Percentiles rank a stretch among this genome's conserved stretches.
Evolutionary conservation across 495 filamentous ascomycete species (phyloP).

Genomic region (Hamigera avellanea): DNA sequence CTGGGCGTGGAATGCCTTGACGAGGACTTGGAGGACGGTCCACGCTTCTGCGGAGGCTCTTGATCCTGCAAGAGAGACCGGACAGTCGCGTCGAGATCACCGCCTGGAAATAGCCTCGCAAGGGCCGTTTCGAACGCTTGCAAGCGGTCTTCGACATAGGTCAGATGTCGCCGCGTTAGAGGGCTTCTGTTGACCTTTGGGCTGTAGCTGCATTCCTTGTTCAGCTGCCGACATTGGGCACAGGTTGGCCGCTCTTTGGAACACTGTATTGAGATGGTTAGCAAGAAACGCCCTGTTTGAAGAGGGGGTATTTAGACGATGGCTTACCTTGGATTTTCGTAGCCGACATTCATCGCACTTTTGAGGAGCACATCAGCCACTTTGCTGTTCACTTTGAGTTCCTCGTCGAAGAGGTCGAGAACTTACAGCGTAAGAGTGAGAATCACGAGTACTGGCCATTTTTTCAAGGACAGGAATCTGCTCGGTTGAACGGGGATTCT

Average conservation of each 20-base stretch:
- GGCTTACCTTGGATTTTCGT: conserved; percentile 35
- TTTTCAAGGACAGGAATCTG: conserved; percentile 22
- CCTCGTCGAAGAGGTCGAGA: not conserved
- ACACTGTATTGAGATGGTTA: conserved; percentile 22
- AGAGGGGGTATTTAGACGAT: not conserved
- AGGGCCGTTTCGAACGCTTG: conserved; percentile 33
- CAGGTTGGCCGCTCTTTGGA: conserved; percentile 37
- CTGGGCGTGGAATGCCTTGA: conserved; percentile 29
- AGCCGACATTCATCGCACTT: conserved; percentile 41
- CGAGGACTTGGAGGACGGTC: conserved; percentile 25
- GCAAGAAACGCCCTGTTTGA: not conserved
- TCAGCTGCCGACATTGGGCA: conserved; percentile 31
- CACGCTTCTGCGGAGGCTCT: conserved; percentile 17
- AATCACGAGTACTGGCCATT: conserved; percentile 37
- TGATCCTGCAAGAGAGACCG: conserved; percentile 32
- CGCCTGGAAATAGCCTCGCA: conserved; percentile 31
- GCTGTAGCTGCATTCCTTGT: conserved; percentile 38
- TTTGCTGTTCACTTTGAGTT: conserved; percentile 1
- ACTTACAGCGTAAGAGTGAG: conserved; percentile 37
- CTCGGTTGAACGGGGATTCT: conserved; percentile 14
- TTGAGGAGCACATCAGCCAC: not conserved
- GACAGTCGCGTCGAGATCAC: conserved; percentile 35
- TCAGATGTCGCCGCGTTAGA: conserved; percentile 37
- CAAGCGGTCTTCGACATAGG: conserved; percentile 38
- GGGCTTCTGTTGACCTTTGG: conserved; percentile 36